A percentile compares a stretch with the other conserved stretches of the same genome.
Conservation (phyloP, 164 flowering plant genomes). For the grape (Vitis vinifera) region ASM3070453v1 NC_081822.1:3596501-3597000, state of each 20-base stretch:
- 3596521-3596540: conserved; percentile 98
- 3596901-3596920: conserved; percentile 25
- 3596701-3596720: conserved; percentile 78
- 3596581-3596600: conserved; percentile 90
- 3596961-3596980: background rate
- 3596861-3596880: conserved; percentile 60
- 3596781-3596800: conserved; percentile 83
- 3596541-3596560: conserved; percentile 81
- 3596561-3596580: conserved; percentile 95
- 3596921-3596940: conserved; percentile 22
- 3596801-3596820: conserved; percentile 97
- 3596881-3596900: conserved; percentile 57
- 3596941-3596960: conserved; percentile 40
- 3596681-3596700: conserved; percentile 80
- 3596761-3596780: conserved; percentile 76
- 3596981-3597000: conserved; percentile 9
- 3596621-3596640: conserved; percentile 79
- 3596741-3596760: conserved; percentile 95
- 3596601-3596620: conserved; percentile 61
- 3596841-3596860: conserved; percentile 81
- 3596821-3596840: conserved; percentile 70
- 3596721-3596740: conserved; percentile 97
- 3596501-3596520: conserved; percentile 83
- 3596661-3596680: conserved; percentile 79
- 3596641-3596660: conserved; percentile 55